A percentile compares a stretch with the other conserved stretches of the same genome.
These are phyloP conservation scores for Fraxinus albicans DNA, from an alignment of 305 asterid species.

Conservation along the genomic window DNA sequence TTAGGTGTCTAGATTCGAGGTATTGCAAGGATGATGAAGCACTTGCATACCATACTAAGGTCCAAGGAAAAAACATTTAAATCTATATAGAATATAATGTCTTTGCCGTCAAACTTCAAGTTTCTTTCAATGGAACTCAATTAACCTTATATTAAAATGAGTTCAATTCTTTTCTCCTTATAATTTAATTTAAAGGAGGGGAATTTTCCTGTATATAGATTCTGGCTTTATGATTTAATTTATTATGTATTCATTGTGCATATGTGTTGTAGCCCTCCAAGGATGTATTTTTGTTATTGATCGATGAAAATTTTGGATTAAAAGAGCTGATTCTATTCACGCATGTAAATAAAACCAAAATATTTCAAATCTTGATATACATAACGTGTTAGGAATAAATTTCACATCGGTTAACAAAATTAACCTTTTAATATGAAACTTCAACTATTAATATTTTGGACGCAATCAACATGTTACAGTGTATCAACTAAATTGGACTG, in stretches of 20 bases:
- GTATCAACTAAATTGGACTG: background rate
- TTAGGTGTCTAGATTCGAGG: constrained; percentile 25
- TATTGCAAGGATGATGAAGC: background rate
- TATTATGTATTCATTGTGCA: background rate
- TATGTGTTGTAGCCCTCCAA: background rate
- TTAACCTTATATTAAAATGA: background rate
- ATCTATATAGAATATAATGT: background rate
- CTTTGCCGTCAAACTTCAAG: background rate
- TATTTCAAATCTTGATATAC: background rate
- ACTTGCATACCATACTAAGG: background rate
- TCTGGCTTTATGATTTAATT: background rate
- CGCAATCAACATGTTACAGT: background rate
- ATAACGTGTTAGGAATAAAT: no score
- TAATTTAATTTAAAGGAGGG: background rate
- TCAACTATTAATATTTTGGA: background rate
- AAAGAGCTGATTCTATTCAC: background rate
- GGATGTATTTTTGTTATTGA: background rate
- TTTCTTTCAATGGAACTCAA: background rate
- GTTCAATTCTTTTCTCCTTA: background rate
- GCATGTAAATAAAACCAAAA: background rate
- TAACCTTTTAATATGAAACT: background rate
- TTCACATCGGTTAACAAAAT: no score
- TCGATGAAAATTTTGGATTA: background rate
- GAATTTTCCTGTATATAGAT: background rate
- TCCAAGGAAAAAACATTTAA: background rate